Evolutionary conservation across 352 stramenopile species (phyloP).

Genomic region (Globisporangium abappressorium): DNA sequence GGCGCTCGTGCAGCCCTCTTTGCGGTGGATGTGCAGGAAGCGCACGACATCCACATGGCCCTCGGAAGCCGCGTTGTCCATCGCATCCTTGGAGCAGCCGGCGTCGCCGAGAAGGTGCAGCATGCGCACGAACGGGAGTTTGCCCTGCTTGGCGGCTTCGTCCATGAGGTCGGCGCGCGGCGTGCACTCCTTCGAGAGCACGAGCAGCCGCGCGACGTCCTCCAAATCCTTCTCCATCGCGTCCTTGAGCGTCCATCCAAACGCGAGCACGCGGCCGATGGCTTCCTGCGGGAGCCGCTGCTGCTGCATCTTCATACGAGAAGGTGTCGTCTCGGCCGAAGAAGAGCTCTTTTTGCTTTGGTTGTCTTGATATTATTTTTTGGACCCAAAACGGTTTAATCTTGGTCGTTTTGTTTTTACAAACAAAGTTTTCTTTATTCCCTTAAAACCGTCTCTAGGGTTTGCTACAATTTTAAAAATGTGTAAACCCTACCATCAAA

Average conservation of each 20-base stretch:
- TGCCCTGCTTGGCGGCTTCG: constrained; percentile 26
- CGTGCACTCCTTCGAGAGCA: constrained; percentile 27
- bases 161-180: constrained; percentile 33
- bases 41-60: constrained; percentile 42
- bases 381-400: too few relatives aligned
- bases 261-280: constrained; percentile 41
- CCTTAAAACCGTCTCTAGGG: too few relatives aligned
- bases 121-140: constrained; percentile 37
- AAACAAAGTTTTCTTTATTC: too few relatives aligned
- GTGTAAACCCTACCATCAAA: too few relatives aligned
- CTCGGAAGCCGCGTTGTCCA: constrained; percentile 36
- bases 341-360: too few relatives aligned
- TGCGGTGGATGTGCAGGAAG: constrained; percentile 45
- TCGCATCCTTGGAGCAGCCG: constrained; percentile 38
- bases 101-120: constrained; percentile 29
- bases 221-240: constrained; percentile 26
- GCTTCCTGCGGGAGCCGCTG: constrained; percentile 41
- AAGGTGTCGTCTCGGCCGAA: too few relatives aligned
- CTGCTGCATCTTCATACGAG: not conserved
- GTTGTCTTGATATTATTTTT: too few relatives aligned
- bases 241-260: constrained; percentile 35
- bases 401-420: too few relatives aligned
- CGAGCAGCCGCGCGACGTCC: constrained; percentile 37
- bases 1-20: constrained; percentile 39
- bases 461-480: too few relatives aligned